phyloP scores from a whole-genome alignment of 2,329 filamentous ascomycete species.

The Epichloe aotearoae region DNA sequence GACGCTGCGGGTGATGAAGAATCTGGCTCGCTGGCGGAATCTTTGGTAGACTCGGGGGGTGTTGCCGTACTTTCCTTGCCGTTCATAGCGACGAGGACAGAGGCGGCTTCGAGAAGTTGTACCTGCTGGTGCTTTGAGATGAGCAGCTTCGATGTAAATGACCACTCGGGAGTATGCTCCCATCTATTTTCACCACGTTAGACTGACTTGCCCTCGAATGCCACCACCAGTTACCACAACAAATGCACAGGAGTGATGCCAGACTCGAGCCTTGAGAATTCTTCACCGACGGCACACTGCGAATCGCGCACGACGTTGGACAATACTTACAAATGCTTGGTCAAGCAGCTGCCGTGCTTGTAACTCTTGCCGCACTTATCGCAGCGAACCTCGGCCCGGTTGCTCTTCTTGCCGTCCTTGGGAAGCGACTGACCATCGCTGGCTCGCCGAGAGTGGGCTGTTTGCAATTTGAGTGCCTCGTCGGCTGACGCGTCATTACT shows the following conservation, averaged over 20 bases:
- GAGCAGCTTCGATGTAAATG: slow-evolving; percentile 88
- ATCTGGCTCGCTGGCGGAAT: slow-evolving; percentile 66
- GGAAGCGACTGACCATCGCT: slow-evolving; percentile 77
- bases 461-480: slow-evolving; percentile 35
- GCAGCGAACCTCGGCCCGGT: slow-evolving; percentile 79
- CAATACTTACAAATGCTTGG: slow-evolving; percentile 96
- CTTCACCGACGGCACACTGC: background rate
- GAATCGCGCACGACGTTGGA: slow-evolving; percentile 20
- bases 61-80: slow-evolving; percentile 39
- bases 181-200: slow-evolving; percentile 48
- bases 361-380: slow-evolving; percentile 98
- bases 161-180: slow-evolving; percentile 99
- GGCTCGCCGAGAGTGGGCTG: slow-evolving; percentile 45
- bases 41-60: slow-evolving; percentile 53
- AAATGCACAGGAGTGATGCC: background rate
- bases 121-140: slow-evolving; percentile 99
- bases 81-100: slow-evolving; percentile 91
- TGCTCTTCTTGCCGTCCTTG: slow-evolving; percentile 76
- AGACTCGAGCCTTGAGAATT: background rate
- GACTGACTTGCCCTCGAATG: background rate
- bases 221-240: background rate
- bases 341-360: slow-evolving; percentile 99
- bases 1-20: slow-evolving; percentile 73
- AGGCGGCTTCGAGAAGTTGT: slow-evolving; percentile 89
- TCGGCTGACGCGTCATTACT: slow-evolving; percentile 45